Evolutionary conservation across 1,139 yeast species (phyloP), one percentile per base, ranked within the genome.

Genomic region (Kodamaea anthophila): DNA sequence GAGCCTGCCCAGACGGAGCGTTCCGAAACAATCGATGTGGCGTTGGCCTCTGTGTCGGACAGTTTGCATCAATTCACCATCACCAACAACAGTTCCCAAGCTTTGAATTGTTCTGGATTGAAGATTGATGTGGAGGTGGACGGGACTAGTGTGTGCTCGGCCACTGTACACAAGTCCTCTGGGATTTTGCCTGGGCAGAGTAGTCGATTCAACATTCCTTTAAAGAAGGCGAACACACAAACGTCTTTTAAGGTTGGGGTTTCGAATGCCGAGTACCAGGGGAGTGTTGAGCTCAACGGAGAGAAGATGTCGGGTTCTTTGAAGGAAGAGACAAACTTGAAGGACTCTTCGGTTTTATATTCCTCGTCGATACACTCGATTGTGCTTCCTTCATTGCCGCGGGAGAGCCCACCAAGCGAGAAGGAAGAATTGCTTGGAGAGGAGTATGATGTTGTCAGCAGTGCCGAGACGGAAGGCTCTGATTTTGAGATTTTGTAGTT

Each of bases 401-500:
- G 42, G 32, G 65, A 60, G 35, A 46, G 54, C 1, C 23, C 30
- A 21, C 21, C 27, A 4, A 20, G 12, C 15, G 18, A 26, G 15
- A 35, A 35, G 6, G 34, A 24, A 12, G 33, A 28, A 5, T 36
- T 35, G 13, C 49, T 40, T 13, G 47, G 43, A 18, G 58, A 49
- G 5, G 67, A 58, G 26, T 60, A 53, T 28, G 69, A 60, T 35
- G 42, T 62, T 31, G 48, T 62, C 22, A 60, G 66, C 18, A 16
- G 18, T n/a, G n/a, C n/a, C 36, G 62, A 46, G 7, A 53, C 43
- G 5, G 50, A 43, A 23, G 56, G 44, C 9, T 62, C 69, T 4
- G 72, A 65, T 38, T 65, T 43, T 39, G 71, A 65, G 37, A 45
- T 65, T 13, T 55, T 65, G 26, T 20, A 13, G 14, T 15, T n/a